Percentiles rank a stretch among this genome's conserved stretches.
These are phyloP conservation scores for Aspergillus indologenus DNA, from an alignment of 495 filamentous ascomycete species.

Conservation along the genomic window DNA sequence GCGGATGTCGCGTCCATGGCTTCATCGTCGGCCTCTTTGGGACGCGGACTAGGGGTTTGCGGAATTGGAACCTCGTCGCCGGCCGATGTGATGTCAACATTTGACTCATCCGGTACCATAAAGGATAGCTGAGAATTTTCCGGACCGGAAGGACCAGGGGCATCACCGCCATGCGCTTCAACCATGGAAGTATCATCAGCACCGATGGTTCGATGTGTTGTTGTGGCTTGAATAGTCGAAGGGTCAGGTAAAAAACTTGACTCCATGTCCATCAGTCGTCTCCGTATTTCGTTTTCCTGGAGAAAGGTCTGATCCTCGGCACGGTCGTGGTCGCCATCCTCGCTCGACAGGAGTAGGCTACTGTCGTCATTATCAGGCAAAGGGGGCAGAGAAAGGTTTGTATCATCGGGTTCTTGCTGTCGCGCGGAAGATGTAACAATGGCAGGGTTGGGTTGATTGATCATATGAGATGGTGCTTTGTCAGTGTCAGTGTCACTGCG, in stretches of 20 bases:
- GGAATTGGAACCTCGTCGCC: conserved; percentile 43
- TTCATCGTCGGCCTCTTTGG: conserved; percentile 23
- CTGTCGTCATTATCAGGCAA: conserved; percentile 40
- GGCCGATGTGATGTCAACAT: conserved; percentile 17
- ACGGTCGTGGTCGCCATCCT: conserved; percentile 40
- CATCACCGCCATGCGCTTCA: conserved; percentile 30
- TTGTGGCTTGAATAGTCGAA: conserved; percentile 43
- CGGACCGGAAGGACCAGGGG: conserved; percentile 16
- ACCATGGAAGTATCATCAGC: conserved; percentile 45
- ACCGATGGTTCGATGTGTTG: conserved; percentile 24
- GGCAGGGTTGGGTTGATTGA: conserved; percentile 7
- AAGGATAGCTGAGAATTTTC: conserved; percentile 31
- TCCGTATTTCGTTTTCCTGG: conserved; percentile 64
- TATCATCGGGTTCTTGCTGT: conserved; percentile 22
- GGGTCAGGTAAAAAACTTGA: conserved; percentile 71
- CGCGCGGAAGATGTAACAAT: conserved; percentile 6
- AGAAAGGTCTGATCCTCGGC: conserved; percentile 48
- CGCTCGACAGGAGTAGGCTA: conserved; percentile 35
- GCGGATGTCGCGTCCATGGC: conserved; percentile 26
- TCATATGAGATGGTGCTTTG: conserved; percentile 11
- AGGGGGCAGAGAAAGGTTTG: conserved; percentile 32
- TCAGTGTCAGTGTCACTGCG: conserved; percentile 20
- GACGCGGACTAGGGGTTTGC: conserved; percentile 34
- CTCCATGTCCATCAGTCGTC: conserved; percentile 79
- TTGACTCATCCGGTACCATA: conserved; percentile 25